Conservation (phyloP, 805 yeast species). For the Kluyveromyces starmeri region DNA sequence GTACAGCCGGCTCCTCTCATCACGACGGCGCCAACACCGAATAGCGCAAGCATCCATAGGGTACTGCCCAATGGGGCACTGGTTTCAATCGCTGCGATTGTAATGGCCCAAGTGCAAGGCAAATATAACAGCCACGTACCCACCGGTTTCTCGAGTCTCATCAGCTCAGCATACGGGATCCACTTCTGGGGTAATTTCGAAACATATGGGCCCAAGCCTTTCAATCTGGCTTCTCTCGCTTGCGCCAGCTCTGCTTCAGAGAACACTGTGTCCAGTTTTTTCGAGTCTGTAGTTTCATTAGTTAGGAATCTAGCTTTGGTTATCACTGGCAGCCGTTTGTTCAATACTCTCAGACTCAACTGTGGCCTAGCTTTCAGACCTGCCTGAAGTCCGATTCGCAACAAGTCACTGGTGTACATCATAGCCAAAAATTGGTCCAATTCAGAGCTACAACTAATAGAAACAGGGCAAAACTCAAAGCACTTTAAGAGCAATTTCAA, state of each 20-base stretch:
- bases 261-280: slow-evolving; percentile 10
- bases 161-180: slow-evolving; percentile 87
- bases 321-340: not conserved
- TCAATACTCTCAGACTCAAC: not conserved
- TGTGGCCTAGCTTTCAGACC: not conserved
- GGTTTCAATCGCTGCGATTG: slow-evolving; percentile 74
- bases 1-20: slow-evolving; percentile 99
- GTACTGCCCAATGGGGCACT: slow-evolving; percentile 64
- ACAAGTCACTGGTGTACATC: not conserved
- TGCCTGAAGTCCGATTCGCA: not conserved
- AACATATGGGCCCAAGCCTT: slow-evolving; percentile 43
- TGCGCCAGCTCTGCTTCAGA: slow-evolving; percentile 21
- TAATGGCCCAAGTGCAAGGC: slow-evolving; percentile 89
- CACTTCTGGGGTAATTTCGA: slow-evolving; percentile 57
- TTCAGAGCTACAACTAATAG: too few species aligned
- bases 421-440: too few species aligned
- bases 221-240: slow-evolving; percentile 43
- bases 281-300: slow-evolving; percentile 1
- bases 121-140: slow-evolving; percentile 78
- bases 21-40: slow-evolving; percentile 74
- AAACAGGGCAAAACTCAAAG: too few species aligned
- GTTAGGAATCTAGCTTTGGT: not conserved
- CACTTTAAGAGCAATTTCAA: too few species aligned
- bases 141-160: slow-evolving; percentile 92
- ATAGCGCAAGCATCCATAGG: slow-evolving; percentile 52